A percentile compares a stretch with the other conserved stretches of the same genome.
These are phyloP conservation scores for Aegilops bicornis DNA, from an alignment of 176 grass and related monocot species.

Conservation along the genomic window DNA sequence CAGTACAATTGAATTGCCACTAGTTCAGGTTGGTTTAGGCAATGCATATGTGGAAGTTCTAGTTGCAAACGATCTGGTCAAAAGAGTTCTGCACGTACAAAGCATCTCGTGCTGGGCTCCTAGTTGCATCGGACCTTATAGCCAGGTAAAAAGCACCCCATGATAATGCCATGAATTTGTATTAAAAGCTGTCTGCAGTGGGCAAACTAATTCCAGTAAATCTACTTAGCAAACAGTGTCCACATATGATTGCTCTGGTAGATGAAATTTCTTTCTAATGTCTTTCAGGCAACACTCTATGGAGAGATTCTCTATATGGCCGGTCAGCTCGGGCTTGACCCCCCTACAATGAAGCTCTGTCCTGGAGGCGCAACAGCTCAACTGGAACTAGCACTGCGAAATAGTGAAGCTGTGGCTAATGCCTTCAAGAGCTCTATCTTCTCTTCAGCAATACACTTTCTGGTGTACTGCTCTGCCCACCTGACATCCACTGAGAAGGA, in stretches of 20 bases:
- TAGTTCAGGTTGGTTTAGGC: conserved; percentile 58
- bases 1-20: conserved; percentile 91
- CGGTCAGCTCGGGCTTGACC: conserved; percentile 88
- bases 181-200: background rate
- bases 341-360: conserved; percentile 75
- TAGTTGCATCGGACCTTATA: conserved; percentile 98
- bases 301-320: conserved; percentile 85
- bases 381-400: conserved; percentile 70
- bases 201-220: too few relatives aligned
- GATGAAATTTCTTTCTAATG: conserved; percentile 4
- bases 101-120: conserved; percentile 99
- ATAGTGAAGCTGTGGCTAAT: conserved; percentile 75
- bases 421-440: conserved; percentile 74
- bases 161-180: background rate
- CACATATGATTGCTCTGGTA: background rate
- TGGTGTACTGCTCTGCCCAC: conserved; percentile 73
- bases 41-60: conserved; percentile 83
- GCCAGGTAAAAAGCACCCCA: conserved; percentile 55
- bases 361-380: conserved; percentile 58
- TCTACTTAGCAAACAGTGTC: background rate
- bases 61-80: conserved; percentile 63
- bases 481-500: conserved; percentile 55
- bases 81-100: conserved; percentile 96
- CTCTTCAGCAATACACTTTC: conserved; percentile 68
- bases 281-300: conserved; percentile 73